Base-by-base conservation (phyloP, 2,329 filamentous ascomycete genomes). In the Claviceps sp. region DNA sequence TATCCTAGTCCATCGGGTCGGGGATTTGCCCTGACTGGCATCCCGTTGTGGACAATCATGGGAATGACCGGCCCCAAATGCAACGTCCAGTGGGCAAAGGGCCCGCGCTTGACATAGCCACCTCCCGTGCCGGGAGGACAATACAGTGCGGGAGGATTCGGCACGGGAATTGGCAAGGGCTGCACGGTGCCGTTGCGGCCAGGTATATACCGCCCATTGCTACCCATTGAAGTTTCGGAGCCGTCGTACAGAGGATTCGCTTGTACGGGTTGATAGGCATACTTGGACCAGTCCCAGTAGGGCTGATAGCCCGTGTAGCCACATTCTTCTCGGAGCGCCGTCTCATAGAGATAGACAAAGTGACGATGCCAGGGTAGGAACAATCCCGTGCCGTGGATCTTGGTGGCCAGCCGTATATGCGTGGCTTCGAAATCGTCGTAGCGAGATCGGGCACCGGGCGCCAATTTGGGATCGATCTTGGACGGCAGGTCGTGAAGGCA, bases 321-420 rank as follows among this genome's bases (percentile, higher is more conserved):
- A 54, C 71, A 73, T 55, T 73, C 71, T 1, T 64, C 59, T n/a
- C 64, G 62, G 39, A 72, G 59, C 4, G 62, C 66, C 20, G 63
- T 59, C 56, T 73, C 68, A 51, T 64, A 72, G 0, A 60, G 51
- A 53, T 62, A 66, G 2, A 64, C 56, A 52, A 67, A 72, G 56
- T 68, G 68, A 17, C 70, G 61, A 54, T 73, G 70, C 70, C 69
- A 73, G 9, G 66, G 52, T 1, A 54, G 39, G 5, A 54, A 42
- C 6, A 50, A 9, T 1, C 39, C 52, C 47, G 46, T 23, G 23
- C 0, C 29, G n/a, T 36, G 45, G 3, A 42, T 17, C 9, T 17
- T 26, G 11, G 8, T 22, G 22, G 46, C 14, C 22, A 29, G 22
- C 14, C 22, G 13, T 11, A 52, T 52, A 34, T 54, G 52, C 7